Evolutionary conservation across 2,329 filamentous ascomycete species (phyloP).

Genomic region (Fusarium equiseti): DNA sequence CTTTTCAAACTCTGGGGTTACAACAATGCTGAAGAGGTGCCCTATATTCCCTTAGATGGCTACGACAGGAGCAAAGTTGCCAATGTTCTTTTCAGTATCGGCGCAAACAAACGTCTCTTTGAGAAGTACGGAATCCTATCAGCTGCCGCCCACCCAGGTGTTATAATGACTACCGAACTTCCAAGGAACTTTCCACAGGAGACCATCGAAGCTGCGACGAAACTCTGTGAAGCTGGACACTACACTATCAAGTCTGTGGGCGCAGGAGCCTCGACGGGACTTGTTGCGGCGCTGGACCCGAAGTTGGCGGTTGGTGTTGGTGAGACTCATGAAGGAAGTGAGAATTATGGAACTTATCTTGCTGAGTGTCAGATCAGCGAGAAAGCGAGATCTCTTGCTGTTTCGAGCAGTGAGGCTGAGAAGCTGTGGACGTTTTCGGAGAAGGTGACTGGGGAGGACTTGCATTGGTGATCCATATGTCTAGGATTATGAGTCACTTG

Average conservation of each 20-base stretch:
- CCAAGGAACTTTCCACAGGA: not conserved
- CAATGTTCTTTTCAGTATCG: conserved; percentile 19
- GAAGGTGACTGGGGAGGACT: not conserved
- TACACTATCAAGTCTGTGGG: not conserved
- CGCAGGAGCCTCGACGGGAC: conserved; percentile 13
- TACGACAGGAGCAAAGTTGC: conserved; percentile 19
- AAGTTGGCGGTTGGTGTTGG: not conserved
- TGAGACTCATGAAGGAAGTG: not conserved
- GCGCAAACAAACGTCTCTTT: conserved; percentile 6
- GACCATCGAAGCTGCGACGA: not conserved
- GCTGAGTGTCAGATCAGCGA: conserved; percentile 1
- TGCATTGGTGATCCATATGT: not conserved
- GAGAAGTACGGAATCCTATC: conserved; percentile 1
- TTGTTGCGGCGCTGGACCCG: conserved; percentile 5
- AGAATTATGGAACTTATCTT: conserved; percentile 9
- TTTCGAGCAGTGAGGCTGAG: conserved; percentile 14
- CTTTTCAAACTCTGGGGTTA: conserved; percentile 17
- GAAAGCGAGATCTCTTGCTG: not conserved
- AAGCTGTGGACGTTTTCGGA: conserved; percentile 21
- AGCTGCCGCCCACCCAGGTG: conserved; percentile 2
- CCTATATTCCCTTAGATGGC: not conserved
- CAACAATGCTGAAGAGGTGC: not conserved
- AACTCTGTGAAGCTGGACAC: not conserved
- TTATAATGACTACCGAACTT: not conserved
- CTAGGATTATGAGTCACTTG: not conserved